Evolutionary conservation across 1,284 basidiomycete species (phyloP).

Genomic region (Austroboletus novae-zelandiae): DNA sequence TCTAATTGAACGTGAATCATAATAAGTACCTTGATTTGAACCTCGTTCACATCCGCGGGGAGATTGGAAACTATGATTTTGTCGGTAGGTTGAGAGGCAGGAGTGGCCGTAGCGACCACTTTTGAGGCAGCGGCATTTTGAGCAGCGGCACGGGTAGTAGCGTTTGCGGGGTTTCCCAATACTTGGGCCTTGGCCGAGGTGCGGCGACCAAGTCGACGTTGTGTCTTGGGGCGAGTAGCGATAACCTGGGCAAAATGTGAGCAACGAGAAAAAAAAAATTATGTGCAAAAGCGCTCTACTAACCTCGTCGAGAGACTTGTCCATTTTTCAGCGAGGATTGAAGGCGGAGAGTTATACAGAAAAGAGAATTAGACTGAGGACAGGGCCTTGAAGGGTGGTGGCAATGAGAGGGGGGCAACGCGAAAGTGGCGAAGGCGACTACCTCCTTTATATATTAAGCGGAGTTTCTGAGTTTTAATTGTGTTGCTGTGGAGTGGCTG

Average conservation of each 20-base stretch:
- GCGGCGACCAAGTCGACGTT: slow-evolving; percentile 51
- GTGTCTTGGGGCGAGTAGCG: slow-evolving; percentile 52
- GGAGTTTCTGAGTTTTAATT: slow-evolving; percentile 27
- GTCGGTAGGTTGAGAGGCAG: slow-evolving; percentile 51
- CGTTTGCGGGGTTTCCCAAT: slow-evolving; percentile 51
- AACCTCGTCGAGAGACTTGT: slow-evolving; percentile 90
- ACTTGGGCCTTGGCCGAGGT: slow-evolving; percentile 46
- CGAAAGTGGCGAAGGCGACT: slow-evolving; percentile 9
- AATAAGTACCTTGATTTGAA: slow-evolving; percentile 82
- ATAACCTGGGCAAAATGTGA: slow-evolving; percentile 62
- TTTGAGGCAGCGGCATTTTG: slow-evolving; percentile 40
- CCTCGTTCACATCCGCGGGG: slow-evolving; percentile 92
- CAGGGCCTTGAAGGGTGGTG: slow-evolving; percentile 12
- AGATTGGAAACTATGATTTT: slow-evolving; percentile 98
- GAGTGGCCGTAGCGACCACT: slow-evolving; percentile 36
- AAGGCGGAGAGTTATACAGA: neutral
- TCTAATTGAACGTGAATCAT: neutral
- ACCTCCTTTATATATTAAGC: slow-evolving; percentile 20
- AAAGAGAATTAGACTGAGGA: neutral
- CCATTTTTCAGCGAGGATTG: slow-evolving; percentile 46
- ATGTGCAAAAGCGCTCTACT: slow-evolving; percentile 25
- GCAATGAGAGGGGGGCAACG: slow-evolving; percentile 31
- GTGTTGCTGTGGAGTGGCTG: slow-evolving; percentile 15
- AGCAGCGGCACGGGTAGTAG: slow-evolving; percentile 51
- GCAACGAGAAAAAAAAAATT: slow-evolving; percentile 15